Conservation (phyloP, 2,329 filamentous ascomycete species). For the Aspergillus jensenii region DNA sequence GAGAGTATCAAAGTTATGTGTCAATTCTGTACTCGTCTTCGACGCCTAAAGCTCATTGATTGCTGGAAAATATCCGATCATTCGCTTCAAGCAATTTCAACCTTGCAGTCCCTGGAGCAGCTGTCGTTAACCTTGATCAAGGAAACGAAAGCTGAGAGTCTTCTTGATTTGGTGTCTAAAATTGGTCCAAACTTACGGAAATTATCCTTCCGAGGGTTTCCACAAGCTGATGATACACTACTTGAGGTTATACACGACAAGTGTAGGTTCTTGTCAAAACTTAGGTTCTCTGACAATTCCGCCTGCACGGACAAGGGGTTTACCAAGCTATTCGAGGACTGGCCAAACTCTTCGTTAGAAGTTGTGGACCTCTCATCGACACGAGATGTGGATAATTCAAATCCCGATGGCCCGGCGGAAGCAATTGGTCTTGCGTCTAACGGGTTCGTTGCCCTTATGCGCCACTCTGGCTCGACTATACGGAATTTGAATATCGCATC, state of each 20-base stretch:
- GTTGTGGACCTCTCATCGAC: slow-evolving; percentile 75
- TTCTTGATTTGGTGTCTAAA: slow-evolving; percentile 60
- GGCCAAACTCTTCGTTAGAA: slow-evolving; percentile 70
- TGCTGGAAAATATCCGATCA: slow-evolving; percentile 71
- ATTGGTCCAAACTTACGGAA: slow-evolving; percentile 71
- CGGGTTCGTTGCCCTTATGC: slow-evolving; percentile 80
- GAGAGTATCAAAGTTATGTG: slow-evolving; percentile 64
- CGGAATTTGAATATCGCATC: slow-evolving; percentile 73
- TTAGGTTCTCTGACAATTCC: slow-evolving; percentile 78
- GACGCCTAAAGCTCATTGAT: slow-evolving; percentile 75
- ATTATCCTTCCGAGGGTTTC: slow-evolving; percentile 71
- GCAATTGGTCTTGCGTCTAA: slow-evolving; percentile 70
- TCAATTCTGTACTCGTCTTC: slow-evolving; percentile 65
- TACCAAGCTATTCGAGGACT: slow-evolving; percentile 68
- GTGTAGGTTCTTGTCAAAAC: slow-evolving; percentile 69
- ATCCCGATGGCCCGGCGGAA: slow-evolving; percentile 62
- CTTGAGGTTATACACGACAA: slow-evolving; percentile 69
- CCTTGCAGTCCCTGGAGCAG: slow-evolving; percentile 66
- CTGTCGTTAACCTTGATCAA: slow-evolving; percentile 69
- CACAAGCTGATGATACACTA: slow-evolving; percentile 66
- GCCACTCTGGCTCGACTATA: slow-evolving; percentile 70
- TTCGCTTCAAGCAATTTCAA: slow-evolving; percentile 65
- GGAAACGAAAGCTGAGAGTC: slow-evolving; percentile 55
- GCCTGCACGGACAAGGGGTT: slow-evolving; percentile 74
- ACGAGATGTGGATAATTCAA: slow-evolving; percentile 71